Percentiles rank a stretch among this genome's conserved stretches.
phyloP scores from a whole-genome alignment of 495 filamentous ascomycete species.

The Chaetomidium leptoderma region DNA sequence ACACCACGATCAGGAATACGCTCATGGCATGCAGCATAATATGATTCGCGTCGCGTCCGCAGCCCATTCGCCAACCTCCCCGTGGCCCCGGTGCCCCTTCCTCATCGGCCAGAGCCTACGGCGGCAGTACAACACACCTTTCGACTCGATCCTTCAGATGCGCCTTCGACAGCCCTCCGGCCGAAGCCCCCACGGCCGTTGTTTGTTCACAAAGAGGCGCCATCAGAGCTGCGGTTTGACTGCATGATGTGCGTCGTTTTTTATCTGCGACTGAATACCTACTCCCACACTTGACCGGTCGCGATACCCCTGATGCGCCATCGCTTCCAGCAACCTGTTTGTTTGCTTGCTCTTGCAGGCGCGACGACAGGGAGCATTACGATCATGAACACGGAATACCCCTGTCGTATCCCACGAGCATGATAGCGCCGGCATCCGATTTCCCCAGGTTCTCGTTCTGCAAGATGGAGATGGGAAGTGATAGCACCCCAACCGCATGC shows the following conservation, averaged over 20 bases:
- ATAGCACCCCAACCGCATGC: background rate
- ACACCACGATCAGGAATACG: background rate
- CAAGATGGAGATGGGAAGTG: slow-evolving; percentile 11
- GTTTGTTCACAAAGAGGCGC: background rate
- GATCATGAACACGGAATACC: too few relatives aligned
- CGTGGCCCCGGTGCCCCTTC: background rate
- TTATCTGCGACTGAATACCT: background rate
- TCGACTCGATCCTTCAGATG: background rate
- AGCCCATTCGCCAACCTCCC: background rate
- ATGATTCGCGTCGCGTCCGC: background rate
- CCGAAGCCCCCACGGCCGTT: slow-evolving; percentile 9
- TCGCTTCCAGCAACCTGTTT: background rate
- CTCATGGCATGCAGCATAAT: slow-evolving; percentile 4
- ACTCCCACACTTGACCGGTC: background rate
- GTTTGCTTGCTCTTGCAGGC: slow-evolving; percentile 9
- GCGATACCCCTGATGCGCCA: too few relatives aligned
- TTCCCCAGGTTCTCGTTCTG: background rate
- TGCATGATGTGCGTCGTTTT: background rate
- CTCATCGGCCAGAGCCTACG: background rate
- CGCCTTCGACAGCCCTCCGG: background rate
- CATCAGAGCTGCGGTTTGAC: background rate
- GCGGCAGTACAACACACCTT: slow-evolving; percentile 15
- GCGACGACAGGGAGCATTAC: background rate
- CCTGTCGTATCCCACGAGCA: background rate
- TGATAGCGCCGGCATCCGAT: slow-evolving; percentile 1